Percentiles rank a stretch among this genome's conserved stretches.
Conservation (phyloP, 345 rosid species). For the Eucalyptus pumila region DNA sequence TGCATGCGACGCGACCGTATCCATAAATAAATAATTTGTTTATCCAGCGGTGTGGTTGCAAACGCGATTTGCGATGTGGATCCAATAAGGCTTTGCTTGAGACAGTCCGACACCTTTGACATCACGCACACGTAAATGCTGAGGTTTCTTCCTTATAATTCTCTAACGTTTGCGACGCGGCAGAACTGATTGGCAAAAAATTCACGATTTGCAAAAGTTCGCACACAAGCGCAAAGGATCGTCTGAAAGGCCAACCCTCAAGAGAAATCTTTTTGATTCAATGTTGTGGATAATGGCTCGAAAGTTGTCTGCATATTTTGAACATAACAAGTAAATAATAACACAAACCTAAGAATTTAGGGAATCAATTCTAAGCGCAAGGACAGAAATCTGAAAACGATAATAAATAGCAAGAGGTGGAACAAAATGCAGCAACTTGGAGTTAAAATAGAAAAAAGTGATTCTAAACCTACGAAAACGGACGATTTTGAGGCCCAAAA, state of each 20-base stretch:
- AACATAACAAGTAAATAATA: not conserved
- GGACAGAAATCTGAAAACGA: not conserved
- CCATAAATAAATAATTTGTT: not conserved
- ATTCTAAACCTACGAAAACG: not conserved
- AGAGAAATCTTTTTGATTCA: not conserved
- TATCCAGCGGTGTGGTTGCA: not conserved
- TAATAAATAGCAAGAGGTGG: not conserved
- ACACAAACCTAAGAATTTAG: not conserved
- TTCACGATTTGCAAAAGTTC: not conserved
- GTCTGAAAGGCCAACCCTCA: not conserved
- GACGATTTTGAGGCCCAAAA: not conserved
- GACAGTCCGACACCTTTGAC: not conserved
- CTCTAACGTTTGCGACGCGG: not conserved
- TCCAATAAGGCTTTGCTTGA: not conserved
- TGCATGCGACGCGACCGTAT: not conserved
- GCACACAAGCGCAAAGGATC: not conserved
- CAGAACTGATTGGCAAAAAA: not conserved
- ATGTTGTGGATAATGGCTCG: not conserved
- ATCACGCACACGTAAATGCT: not conserved
- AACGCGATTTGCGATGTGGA: not conserved
- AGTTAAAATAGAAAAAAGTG: not conserved
- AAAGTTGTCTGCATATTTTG: not conserved
- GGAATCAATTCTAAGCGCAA: not conserved
- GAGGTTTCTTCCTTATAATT: not conserved
- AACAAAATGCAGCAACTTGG: not conserved